These are phyloP conservation scores for Linderina pennispora DNA, from an alignment of 192 early-diverging fungal species.

Conservation along the genomic window DNA sequence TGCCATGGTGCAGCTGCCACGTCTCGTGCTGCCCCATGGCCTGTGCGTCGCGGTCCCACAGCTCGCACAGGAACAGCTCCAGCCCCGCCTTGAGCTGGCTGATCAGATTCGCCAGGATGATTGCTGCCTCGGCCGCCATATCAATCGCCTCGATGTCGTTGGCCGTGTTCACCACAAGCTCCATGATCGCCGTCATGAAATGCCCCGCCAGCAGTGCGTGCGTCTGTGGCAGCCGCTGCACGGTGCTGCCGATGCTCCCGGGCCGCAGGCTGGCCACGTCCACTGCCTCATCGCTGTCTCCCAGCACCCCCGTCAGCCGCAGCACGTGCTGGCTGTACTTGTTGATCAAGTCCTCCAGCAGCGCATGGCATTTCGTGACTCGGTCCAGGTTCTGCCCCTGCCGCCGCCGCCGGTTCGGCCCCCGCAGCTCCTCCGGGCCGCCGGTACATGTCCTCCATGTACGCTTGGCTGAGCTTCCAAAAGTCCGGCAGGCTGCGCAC, in stretches of 20 bases:
- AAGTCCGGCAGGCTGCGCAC: constrained; percentile 78
- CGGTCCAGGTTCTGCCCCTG: constrained; percentile 42
- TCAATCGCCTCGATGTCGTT: constrained; percentile 71
- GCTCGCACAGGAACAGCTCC: constrained; percentile 68
- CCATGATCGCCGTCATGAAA: constrained; percentile 71
- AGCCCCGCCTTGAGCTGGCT: constrained; percentile 66
- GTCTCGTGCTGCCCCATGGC: constrained; percentile 42
- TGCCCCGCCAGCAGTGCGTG: constrained; percentile 61
- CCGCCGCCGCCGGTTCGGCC: constrained; percentile 36
- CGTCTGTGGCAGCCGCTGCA: constrained; percentile 46
- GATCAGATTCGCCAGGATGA: constrained; percentile 61
- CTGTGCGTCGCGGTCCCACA: constrained; percentile 64
- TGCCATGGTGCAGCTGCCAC: constrained; percentile 41
- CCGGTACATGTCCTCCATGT: constrained; percentile 77
- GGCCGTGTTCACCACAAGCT: constrained; percentile 67
- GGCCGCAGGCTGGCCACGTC: constrained; percentile 14
- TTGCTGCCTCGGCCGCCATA: constrained; percentile 65
- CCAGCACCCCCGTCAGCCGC: constrained; percentile 35
- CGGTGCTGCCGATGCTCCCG: constrained; percentile 10
- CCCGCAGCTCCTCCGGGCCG: constrained; percentile 24
- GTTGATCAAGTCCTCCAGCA: constrained; percentile 42
- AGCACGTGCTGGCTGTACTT: constrained; percentile 41
- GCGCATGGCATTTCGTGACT: constrained; percentile 41
- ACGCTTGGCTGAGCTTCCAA: constrained; percentile 85
- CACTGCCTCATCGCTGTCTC: constrained; percentile 22